A percentile compares a stretch with the other conserved stretches of the same genome.
Conservation (phyloP, 352 stramenopile species). For the Phytophthora brassicae region DNA sequence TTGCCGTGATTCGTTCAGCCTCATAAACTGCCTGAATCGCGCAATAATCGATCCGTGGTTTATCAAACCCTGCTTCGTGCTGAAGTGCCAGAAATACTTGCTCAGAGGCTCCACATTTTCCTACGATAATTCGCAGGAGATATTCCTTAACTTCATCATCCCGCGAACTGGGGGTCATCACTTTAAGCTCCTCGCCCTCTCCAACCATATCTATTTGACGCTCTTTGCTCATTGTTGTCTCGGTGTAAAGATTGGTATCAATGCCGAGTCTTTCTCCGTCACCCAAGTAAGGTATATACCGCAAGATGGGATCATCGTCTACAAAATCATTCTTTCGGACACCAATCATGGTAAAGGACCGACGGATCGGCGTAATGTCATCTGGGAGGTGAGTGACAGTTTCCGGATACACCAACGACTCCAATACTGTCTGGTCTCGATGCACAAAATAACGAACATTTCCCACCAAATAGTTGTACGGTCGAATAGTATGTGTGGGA, state of each 20-base stretch:
- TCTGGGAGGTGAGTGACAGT: slow-evolving; percentile 53
- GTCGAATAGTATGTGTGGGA: slow-evolving; percentile 2
- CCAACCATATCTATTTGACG: slow-evolving; percentile 46
- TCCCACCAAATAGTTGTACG: slow-evolving; percentile 46
- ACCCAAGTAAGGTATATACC: slow-evolving; percentile 89
- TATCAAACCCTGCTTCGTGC: slow-evolving; percentile 31
- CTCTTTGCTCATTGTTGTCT: slow-evolving; percentile 64
- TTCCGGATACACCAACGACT: slow-evolving; percentile 44
- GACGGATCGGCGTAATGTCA: slow-evolving; percentile 47
- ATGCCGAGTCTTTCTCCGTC: slow-evolving; percentile 61
- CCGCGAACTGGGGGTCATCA: slow-evolving; percentile 30
- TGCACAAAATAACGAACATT: slow-evolving; percentile 41
- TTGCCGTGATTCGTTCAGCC: slow-evolving; percentile 17
- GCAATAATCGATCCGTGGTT: slow-evolving; percentile 47
- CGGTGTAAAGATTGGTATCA: slow-evolving; percentile 59
- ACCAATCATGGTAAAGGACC: slow-evolving; percentile 65
- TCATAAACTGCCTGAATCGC: slow-evolving; percentile 46
- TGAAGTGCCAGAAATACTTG: slow-evolving; percentile 54
- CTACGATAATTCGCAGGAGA: slow-evolving; percentile 55
- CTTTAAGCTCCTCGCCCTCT: slow-evolving; percentile 40
- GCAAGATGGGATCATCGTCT: slow-evolving; percentile 84
- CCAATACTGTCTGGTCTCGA: slow-evolving; percentile 6
- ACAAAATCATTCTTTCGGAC: slow-evolving; percentile 74
- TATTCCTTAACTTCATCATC: slow-evolving; percentile 70
- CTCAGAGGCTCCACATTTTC: slow-evolving; percentile 41